Evolutionary conservation across 2,329 filamentous ascomycete species (phyloP).

Genomic region (Phialocephala subalpina): DNA sequence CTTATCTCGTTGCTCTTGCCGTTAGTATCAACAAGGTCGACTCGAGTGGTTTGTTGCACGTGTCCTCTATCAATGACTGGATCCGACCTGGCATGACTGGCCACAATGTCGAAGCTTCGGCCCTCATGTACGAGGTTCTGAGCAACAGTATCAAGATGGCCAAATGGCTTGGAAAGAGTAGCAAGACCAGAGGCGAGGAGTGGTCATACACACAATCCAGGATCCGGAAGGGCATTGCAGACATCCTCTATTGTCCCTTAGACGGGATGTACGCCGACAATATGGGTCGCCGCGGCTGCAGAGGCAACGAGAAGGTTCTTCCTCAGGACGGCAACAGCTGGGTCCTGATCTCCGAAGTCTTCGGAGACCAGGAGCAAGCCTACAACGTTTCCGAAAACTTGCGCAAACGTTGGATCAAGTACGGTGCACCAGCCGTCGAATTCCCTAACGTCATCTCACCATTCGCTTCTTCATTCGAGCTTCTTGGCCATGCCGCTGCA

Average conservation of each 20-base stretch:
- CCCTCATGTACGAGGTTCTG: conserved; percentile 39
- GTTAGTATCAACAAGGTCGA: conserved; percentile 53
- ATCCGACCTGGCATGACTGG: conserved; percentile 42
- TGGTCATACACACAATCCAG: conserved; percentile 31
- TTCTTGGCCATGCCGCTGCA: conserved; percentile 53
- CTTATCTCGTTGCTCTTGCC: conserved; percentile 56
- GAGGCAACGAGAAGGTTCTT: conserved; percentile 60
- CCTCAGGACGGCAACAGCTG: conserved; percentile 69
- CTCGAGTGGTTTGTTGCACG: conserved; percentile 45
- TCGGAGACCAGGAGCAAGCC: conserved; percentile 39
- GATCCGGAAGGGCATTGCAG: conserved; percentile 31
- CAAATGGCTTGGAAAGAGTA: conserved; percentile 48
- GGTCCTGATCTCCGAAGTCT: conserved; percentile 48
- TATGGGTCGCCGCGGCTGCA: conserved; percentile 49
- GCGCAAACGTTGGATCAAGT: conserved; percentile 48
- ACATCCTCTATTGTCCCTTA: conserved; percentile 44
- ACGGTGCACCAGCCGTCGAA: conserved; percentile 56
- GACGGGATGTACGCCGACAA: conserved; percentile 59
- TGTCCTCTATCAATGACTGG: conserved; percentile 40
- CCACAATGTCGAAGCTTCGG: conserved; percentile 43
- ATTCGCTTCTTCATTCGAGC: conserved; percentile 56
- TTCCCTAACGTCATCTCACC: conserved; percentile 55
- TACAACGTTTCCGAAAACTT: conserved; percentile 34
- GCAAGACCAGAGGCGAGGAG: conserved; percentile 12
- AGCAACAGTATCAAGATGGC: conserved; percentile 52